These are phyloP conservation scores for Populus alba DNA, from an alignment of 345 rosid species.

Conservation along the genomic window DNA sequence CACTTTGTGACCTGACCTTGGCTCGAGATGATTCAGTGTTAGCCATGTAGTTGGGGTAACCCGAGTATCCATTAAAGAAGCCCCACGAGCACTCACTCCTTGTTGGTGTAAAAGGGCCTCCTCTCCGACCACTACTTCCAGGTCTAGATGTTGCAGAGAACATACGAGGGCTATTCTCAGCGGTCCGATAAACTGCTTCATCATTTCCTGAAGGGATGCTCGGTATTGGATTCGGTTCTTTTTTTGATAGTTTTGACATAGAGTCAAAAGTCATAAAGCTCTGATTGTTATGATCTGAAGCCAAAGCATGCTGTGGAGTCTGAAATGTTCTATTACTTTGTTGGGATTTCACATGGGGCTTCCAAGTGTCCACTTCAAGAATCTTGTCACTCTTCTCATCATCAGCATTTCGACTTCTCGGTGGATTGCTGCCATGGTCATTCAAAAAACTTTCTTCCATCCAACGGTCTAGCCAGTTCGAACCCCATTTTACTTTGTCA, in stretches of 20 bases:
- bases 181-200: conserved; percentile 9
- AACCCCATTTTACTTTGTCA: conserved; percentile 38
- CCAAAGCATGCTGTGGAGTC: conserved; percentile 18
- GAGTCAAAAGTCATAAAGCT: conserved; percentile 12
- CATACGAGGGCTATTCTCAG: conserved; percentile 17
- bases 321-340: conserved; percentile 22
- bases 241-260: conserved; percentile 17
- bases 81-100: conserved; percentile 31
- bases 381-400: conserved; percentile 34
- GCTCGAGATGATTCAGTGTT: conserved; percentile 37
- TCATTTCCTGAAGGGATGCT: conserved; percentile 17
- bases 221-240: conserved; percentile 7
- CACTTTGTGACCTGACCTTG: conserved; percentile 80
- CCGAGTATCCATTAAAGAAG: conserved; percentile 25
- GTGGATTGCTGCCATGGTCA: conserved; percentile 22
- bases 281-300: conserved; percentile 16
- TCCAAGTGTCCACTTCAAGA: conserved; percentile 69
- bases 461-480: conserved; percentile 77
- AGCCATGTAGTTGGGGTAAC: conserved; percentile 38
- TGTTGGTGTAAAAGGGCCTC: conserved; percentile 27
- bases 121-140: conserved; percentile 22
- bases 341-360: conserved; percentile 51
- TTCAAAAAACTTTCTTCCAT: conserved; percentile 63
- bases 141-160: conserved; percentile 25
- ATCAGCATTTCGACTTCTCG: conserved; percentile 23